Evolutionary conservation across 176 grass and related monocot species (phyloP).

Genomic region (Oryza meyeriana): DNA sequence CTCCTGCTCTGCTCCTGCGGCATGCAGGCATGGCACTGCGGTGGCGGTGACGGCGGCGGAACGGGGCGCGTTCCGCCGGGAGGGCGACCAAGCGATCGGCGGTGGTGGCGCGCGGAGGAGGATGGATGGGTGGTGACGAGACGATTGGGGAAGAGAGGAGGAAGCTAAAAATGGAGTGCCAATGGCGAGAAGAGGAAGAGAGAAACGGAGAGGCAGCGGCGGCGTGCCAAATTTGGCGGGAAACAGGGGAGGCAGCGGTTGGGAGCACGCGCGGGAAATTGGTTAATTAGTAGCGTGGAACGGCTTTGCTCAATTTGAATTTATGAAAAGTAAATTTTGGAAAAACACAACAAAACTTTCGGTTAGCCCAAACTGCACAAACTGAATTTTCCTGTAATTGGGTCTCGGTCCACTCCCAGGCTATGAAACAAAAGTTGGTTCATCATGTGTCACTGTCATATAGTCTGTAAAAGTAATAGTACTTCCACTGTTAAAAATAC

Average conservation of each 20-base stretch:
- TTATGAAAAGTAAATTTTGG: too few relatives aligned
- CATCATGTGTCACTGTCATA: too few relatives aligned
- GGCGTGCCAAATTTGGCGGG: constrained; percentile 34
- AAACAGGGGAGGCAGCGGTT: neutral
- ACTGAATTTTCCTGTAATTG: too few relatives aligned
- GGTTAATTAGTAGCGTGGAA: neutral
- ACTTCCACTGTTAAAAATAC: too few relatives aligned
- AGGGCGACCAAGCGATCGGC: neutral
- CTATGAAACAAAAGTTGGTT: too few relatives aligned
- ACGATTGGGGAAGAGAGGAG: constrained; percentile 15
- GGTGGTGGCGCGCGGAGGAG: neutral
- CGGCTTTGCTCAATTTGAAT: too few relatives aligned
- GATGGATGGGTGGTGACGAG: constrained; percentile 15
- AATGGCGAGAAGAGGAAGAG: neutral
- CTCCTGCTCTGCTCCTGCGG: neutral
- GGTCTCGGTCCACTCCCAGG: too few relatives aligned
- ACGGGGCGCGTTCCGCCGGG: constrained; percentile 41
- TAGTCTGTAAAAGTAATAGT: too few relatives aligned
- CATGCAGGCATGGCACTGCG: constrained; percentile 28
- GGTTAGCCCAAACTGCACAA: too few relatives aligned
- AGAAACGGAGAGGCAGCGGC: neutral
- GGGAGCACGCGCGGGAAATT: neutral
- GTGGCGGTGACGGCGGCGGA: constrained; percentile 21
- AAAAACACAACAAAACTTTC: too few relatives aligned
- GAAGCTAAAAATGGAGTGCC: constrained; percentile 46